A percentile compares a stretch with the other conserved stretches of the same genome.
phyloP scores from a whole-genome alignment of 2,329 filamentous ascomycete species.

The Aspergillus sp. region DNA sequence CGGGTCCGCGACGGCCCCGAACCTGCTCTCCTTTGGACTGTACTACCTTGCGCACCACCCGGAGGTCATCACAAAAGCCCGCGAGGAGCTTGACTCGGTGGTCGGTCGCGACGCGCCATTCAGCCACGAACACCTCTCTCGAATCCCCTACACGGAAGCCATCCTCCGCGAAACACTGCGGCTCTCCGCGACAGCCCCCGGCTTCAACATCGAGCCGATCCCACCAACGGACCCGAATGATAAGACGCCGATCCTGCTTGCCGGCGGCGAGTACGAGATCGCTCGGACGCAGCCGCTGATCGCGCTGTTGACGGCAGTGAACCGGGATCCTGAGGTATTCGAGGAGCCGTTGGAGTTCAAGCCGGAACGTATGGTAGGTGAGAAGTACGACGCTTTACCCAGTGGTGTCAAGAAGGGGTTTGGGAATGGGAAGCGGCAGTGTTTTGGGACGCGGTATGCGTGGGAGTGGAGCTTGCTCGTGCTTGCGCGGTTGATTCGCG shows the following conservation, averaged over 20 bases:
- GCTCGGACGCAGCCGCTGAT: slow-evolving; percentile 57
- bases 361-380: slow-evolving; percentile 74
- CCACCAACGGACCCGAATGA: slow-evolving; percentile 41
- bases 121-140: slow-evolving; percentile 60
- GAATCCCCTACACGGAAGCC: slow-evolving; percentile 70
- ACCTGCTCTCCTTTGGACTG: slow-evolving; percentile 67
- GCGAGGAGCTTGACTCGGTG: slow-evolving; percentile 66
- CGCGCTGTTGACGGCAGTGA: slow-evolving; percentile 60
- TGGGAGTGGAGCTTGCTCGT: slow-evolving; percentile 72
- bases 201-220: slow-evolving; percentile 59
- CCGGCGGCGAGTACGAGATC: slow-evolving; percentile 65
- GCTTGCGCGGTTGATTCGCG: slow-evolving; percentile 68
- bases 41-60: slow-evolving; percentile 69
- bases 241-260: slow-evolving; percentile 51
- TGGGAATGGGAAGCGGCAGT: slow-evolving; percentile 71
- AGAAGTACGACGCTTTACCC: slow-evolving; percentile 67
- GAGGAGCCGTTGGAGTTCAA: slow-evolving; percentile 68
- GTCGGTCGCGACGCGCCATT: slow-evolving; percentile 28
- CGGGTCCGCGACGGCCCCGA: slow-evolving; percentile 73
- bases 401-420: slow-evolving; percentile 71
- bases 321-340: slow-evolving; percentile 67
- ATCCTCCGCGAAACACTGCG: slow-evolving; percentile 69
- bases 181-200: slow-evolving; percentile 63
- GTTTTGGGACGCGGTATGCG: slow-evolving; percentile 73
- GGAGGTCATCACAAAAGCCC: slow-evolving; percentile 62